phyloP scores from a whole-genome alignment of 768 basidiomycete species.

The Boletus huronensis region DNA sequence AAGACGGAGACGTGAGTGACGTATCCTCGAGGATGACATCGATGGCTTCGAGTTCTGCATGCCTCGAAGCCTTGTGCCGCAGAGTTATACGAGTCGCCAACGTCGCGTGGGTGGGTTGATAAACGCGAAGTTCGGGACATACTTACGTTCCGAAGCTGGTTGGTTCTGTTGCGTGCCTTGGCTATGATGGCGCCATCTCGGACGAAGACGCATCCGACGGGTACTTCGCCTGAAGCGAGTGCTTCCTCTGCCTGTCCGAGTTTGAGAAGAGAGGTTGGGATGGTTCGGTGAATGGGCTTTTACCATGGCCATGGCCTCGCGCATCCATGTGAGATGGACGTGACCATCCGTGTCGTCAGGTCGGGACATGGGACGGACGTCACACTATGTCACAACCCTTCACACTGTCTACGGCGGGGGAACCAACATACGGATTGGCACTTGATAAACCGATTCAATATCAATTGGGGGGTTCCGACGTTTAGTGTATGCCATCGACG shows the following conservation, averaged over 20 bases:
- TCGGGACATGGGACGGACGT: too few species aligned
- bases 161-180: conserved; percentile 87
- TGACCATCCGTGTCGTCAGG: conserved; percentile 7
- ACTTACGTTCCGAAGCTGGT: conserved; percentile 82
- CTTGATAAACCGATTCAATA: too few species aligned
- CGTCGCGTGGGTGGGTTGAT: not conserved
- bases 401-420: too few species aligned
- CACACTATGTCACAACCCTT: too few species aligned
- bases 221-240: conserved; percentile 80
- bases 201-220: conserved; percentile 95
- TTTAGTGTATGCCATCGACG: not conserved
- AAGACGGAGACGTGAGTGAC: conserved; percentile 46
- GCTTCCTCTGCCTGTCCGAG: conserved; percentile 76
- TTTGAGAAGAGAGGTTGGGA: conserved; percentile 3
- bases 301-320: conserved; percentile 80
- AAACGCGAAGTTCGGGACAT: conserved; percentile 18
- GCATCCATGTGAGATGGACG: conserved; percentile 68
- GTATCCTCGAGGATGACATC: conserved; percentile 74
- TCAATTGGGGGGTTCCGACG: not conserved
- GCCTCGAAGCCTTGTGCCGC: conserved; percentile 82
- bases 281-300: conserved; percentile 5
- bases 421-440: too few species aligned
- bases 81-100: not conserved
- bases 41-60: conserved; percentile 96
- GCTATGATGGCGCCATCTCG: conserved; percentile 76